These are phyloP conservation scores for Haematococcus sp. DNA, from an alignment of 139 green algal species.

Conservation along the genomic window DNA sequence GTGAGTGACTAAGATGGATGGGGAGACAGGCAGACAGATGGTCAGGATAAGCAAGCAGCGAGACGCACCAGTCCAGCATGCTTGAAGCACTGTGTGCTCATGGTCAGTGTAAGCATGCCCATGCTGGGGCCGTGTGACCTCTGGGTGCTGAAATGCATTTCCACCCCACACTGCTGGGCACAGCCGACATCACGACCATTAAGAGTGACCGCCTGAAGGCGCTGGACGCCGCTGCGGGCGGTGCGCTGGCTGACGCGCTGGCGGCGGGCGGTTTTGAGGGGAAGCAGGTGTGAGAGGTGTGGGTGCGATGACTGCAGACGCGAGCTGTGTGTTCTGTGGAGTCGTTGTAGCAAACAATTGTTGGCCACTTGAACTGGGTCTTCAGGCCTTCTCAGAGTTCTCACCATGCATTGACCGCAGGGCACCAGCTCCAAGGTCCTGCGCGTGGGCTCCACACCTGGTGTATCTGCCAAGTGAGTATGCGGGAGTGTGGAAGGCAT, in stretches of 20 bases:
- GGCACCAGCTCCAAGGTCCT: constrained; percentile 9
- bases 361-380: too few relatives aligned
- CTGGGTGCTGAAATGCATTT: background rate
- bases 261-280: constrained; percentile 69
- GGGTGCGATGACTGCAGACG: background rate
- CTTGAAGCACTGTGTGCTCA: too few relatives aligned
- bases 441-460: constrained; percentile 6
- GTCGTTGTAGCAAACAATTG: too few relatives aligned
- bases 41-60: too few relatives aligned
- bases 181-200: constrained; percentile 47
- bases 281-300: constrained; percentile 55
- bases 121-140: background rate
- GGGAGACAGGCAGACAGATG: background rate
- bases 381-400: too few relatives aligned
- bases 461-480: constrained; percentile 14
- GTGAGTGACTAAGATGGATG: constrained; percentile 11
- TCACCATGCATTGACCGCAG: background rate
- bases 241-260: constrained; percentile 59
- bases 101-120: too few relatives aligned
- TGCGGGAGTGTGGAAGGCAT: background rate
- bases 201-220: constrained; percentile 41
- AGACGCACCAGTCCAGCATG: background rate
- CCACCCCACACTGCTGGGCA: background rate
- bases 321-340: background rate
- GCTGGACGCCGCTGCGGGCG: constrained; percentile 49